Base-by-base conservation (phyloP, 2,329 filamentous ascomycete genomes). In the Aspergillus fischeri region DNA sequence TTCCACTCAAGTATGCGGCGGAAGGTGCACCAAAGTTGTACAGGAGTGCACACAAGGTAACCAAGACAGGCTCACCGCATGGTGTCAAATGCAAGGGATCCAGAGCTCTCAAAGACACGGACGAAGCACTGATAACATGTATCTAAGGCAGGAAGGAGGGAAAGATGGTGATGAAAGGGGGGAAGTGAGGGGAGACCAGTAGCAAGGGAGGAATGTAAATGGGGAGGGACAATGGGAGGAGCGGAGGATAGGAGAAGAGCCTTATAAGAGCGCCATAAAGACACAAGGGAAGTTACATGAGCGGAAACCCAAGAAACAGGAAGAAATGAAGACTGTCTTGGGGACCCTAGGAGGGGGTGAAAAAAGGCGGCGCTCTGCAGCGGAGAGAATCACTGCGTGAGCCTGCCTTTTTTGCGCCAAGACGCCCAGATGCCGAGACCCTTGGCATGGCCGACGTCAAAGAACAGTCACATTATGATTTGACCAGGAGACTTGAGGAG, bases 381-480 rank as follows among this genome's bases (percentile, higher is more conserved):
- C 65, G 58, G 64, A 64, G 56, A 53, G 56, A 57, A 53, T 38
- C 54, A 52, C 42, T 51, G 32, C 51, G 44, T 60, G 44, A 53
- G 52, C 58, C 55, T 51, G 48, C 53, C 53, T 63, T 58, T 59
- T 58, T 59, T 53, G 52, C 54, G 63, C 65, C 67, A 67, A 66
- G 64, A 60, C 61, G 68, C 68, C 67, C 65, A 70, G 68, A 61
- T 64, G 67, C 69, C 68, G 63, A 70, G 67, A 47, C 57, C 62
- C 68, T 71, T 70, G 69, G 68, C 67, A 64, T 63, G 54, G 55
- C 51, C 56, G 52, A 62, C 51, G 49, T 59, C 55, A 54, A 62
- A 51, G 53, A 29, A 49, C 29, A 53, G 49, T 60, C 51, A 58
- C 55, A 47, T 27, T 21, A 47, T 47, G 8, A 21, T 14, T 47